Evolutionary conservation across 192 early-diverging fungal genomes (phyloP).

Genomic region (Podila epigama): DNA sequence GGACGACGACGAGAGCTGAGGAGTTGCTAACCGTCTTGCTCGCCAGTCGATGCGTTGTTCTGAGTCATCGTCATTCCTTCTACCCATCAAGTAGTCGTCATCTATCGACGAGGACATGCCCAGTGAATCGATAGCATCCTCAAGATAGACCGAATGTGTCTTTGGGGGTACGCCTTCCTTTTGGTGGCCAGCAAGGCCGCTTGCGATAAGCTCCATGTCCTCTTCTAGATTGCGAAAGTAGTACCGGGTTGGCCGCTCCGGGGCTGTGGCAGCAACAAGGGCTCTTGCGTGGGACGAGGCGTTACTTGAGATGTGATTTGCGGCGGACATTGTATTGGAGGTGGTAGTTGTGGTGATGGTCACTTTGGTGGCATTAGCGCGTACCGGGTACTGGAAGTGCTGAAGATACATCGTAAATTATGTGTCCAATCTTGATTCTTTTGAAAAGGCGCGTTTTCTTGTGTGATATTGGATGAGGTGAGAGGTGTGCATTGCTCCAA

Average conservation of each 20-base stretch:
- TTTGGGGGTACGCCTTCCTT: not conserved
- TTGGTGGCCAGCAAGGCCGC: not conserved
- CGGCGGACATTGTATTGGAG: not conserved
- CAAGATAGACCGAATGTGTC: not conserved
- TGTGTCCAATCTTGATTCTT: too few relatives aligned
- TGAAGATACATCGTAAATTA: not conserved
- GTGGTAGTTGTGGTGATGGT: not conserved
- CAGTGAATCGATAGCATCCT: not conserved
- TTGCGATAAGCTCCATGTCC: not conserved
- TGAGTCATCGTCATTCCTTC: not conserved
- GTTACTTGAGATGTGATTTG: not conserved
- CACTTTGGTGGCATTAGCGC: not conserved
- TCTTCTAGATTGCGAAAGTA: not conserved
- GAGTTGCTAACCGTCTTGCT: not conserved
- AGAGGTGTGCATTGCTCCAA: too few relatives aligned
- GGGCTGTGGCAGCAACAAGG: not conserved
- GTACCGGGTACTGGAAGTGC: not conserved
- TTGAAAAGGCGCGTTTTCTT: too few relatives aligned
- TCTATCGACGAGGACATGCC: conserved; percentile 6
- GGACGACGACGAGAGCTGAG: not conserved
- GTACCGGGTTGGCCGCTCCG: not conserved
- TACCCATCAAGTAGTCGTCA: conserved; percentile 6
- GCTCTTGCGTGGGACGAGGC: not conserved
- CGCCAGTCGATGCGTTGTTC: not conserved
- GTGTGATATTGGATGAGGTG: too few relatives aligned